These are phyloP conservation scores for Williopsis jadinii DNA, from an alignment of 1,139 yeast genomes.

Conservation along the genomic window DNA sequence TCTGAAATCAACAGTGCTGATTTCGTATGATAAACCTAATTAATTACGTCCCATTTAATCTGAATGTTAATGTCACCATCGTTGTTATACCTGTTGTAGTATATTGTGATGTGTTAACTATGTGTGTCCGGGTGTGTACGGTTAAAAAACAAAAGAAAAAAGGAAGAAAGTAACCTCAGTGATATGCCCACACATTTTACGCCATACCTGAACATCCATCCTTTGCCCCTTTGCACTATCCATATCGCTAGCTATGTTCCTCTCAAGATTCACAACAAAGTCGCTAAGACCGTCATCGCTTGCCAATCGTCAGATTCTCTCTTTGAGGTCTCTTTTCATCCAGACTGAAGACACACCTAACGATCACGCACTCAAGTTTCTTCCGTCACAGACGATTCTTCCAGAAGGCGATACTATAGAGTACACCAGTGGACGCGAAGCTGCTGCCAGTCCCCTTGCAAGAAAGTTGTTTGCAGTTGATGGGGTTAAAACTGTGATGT, in stretches of 20 bases:
- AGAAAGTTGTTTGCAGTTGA: slow-evolving; percentile 69
- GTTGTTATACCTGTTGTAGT: no score
- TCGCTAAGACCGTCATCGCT: neutral
- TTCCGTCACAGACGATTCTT: slow-evolving; percentile 60
- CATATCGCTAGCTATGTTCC: neutral
- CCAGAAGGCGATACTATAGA: slow-evolving; percentile 46
- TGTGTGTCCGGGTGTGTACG: no score
- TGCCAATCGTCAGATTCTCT: neutral
- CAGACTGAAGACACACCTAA: slow-evolving; percentile 80
- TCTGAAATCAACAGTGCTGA: slow-evolving; percentile 34
- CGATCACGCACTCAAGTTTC: slow-evolving; percentile 82
- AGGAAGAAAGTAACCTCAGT: no score
- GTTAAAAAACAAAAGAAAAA: no score
- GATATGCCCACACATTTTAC: no score
- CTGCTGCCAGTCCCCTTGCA: slow-evolving; percentile 78
- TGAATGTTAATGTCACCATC: no score
- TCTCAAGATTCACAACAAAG: neutral
- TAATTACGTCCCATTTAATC: no score
- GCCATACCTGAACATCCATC: no score
- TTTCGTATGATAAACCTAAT: neutral
- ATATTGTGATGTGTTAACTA: no score
- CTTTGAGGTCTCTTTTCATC: slow-evolving; percentile 25
- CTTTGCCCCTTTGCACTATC: no score
- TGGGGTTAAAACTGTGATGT: slow-evolving; percentile 83
- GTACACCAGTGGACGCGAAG: slow-evolving; percentile 63